Conservation (phyloP, 257 asterid species). For the Solanum acaule region DNA sequence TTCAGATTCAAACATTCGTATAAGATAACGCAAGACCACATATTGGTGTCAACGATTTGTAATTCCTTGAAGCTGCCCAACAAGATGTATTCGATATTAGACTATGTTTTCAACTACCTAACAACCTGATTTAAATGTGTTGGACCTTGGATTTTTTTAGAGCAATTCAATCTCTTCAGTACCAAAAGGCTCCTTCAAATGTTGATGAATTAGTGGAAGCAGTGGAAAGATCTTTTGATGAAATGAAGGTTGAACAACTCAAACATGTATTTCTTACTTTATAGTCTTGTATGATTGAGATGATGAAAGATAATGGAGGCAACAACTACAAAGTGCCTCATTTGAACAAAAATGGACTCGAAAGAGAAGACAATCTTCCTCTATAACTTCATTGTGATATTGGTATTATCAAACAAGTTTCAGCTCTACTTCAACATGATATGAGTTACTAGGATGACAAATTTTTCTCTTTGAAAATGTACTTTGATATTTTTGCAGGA, state of each 20-base stretch:
- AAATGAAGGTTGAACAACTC: background rate
- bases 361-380: background rate
- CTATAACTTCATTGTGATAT: background rate
- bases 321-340: background rate
- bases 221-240: background rate
- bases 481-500: too few species aligned
- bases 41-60: too few species aligned
- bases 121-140: too few species aligned
- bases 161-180: too few species aligned
- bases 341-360: background rate
- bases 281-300: background rate
- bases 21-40: background rate
- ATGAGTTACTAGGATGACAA: background rate
- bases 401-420: background rate
- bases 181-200: background rate
- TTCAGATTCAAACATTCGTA: background rate
- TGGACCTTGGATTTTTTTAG: too few species aligned
- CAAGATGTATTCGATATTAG: background rate
- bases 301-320: background rate
- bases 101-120: too few species aligned
- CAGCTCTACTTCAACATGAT: background rate
- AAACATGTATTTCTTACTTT: slow-evolving; percentile 1
- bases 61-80: background rate
- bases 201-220: background rate
- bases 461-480: too few species aligned